Evolutionary conservation across 177 flowering plant species (phyloP).

Genomic region (Vitis hybrid): DNA sequence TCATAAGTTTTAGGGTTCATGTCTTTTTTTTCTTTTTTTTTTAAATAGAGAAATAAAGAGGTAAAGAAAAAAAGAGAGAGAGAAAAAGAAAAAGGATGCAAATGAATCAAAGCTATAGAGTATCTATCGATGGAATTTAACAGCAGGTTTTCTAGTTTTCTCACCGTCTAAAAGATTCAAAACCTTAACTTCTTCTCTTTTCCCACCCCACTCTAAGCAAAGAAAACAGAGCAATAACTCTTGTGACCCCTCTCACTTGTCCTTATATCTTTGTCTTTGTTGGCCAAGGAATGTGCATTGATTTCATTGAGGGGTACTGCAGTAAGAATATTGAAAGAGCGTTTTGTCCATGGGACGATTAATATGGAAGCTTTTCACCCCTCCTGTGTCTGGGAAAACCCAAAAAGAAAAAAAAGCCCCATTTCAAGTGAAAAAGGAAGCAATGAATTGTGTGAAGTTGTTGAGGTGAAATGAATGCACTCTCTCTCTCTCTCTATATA

Average conservation of each 20-base stretch:
- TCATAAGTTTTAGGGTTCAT: too few species aligned
- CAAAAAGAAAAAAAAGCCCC: background rate
- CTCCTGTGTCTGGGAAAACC: slow-evolving; percentile 14
- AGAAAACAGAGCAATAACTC: background rate
- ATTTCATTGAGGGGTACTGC: slow-evolving; percentile 13
- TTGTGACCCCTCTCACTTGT: slow-evolving; percentile 17
- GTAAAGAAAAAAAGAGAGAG: too few species aligned
- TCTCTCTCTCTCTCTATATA: too few species aligned
- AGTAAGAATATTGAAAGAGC: slow-evolving; percentile 14
- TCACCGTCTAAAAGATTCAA: too few species aligned
- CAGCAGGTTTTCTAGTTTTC: too few species aligned
- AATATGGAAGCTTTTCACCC: slow-evolving; percentile 8
- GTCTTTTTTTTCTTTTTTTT: too few species aligned
- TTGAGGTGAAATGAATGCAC: slow-evolving; percentile 17
- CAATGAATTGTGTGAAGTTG: slow-evolving; percentile 13
- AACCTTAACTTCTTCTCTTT: too few species aligned
- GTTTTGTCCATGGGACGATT: slow-evolving; percentile 17
- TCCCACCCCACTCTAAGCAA: too few species aligned
- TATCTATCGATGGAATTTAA: too few species aligned
- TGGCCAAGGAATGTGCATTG: slow-evolving; percentile 33
- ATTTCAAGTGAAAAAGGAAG: background rate
- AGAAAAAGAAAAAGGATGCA: too few species aligned
- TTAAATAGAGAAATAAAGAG: too few species aligned
- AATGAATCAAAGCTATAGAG: too few species aligned
- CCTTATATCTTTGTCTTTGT: slow-evolving; percentile 25